Conservation (phyloP, 495 filamentous ascomycete species). For the Entonaema liquescens region DNA sequence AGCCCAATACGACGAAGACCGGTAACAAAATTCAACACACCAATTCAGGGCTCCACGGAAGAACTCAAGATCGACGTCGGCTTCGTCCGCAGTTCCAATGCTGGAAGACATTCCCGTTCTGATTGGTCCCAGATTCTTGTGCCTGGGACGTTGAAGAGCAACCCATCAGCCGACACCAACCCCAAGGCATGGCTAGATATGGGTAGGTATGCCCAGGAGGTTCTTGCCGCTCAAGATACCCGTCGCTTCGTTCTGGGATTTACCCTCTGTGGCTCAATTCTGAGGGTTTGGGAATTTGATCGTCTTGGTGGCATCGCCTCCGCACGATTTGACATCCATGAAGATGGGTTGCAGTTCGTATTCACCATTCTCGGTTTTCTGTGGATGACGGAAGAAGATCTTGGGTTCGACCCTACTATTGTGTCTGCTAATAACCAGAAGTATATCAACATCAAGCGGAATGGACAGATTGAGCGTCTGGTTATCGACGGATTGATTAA, state of each 20-base stretch:
- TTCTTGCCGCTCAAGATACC: constrained; percentile 56
- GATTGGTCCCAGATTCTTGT: constrained; percentile 50
- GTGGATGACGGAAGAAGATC: constrained; percentile 56
- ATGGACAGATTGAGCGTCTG: no score
- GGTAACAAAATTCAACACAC: not conserved
- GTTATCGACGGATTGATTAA: no score
- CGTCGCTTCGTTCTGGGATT: constrained; percentile 54
- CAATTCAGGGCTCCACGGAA: not conserved
- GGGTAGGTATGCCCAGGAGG: constrained; percentile 54
- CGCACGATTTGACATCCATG: constrained; percentile 56
- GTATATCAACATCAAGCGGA: not conserved
- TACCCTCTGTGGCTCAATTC: constrained; percentile 39
- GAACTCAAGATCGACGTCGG: not conserved
- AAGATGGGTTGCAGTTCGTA: constrained; percentile 56
- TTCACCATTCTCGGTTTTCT: constrained; percentile 56
- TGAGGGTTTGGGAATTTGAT: constrained; percentile 58
- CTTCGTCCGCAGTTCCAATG: not conserved
- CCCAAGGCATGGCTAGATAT: constrained; percentile 53
- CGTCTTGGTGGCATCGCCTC: constrained; percentile 58
- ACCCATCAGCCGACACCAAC: constrained; percentile 48
- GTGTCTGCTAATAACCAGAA: not conserved
- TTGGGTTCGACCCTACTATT: constrained; percentile 59
- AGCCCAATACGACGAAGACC: not conserved
- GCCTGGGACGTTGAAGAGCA: constrained; percentile 59
- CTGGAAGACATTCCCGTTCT: not conserved